Base-by-base conservation (phyloP, 208 protist species). In the Angomonas ambiguus region DNA sequence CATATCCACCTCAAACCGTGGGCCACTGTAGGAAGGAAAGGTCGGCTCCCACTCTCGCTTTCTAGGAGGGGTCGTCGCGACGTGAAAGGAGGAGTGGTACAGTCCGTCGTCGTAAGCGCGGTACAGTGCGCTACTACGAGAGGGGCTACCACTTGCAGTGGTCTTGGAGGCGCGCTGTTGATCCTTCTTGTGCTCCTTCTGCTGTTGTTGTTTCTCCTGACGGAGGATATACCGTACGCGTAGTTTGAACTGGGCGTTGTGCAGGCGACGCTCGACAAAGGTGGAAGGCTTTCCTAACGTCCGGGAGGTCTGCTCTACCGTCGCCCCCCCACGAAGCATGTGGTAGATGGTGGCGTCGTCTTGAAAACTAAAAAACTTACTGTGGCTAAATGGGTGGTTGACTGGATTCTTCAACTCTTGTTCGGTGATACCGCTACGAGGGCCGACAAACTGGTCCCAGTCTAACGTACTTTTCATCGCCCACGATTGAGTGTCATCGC, bases 311-410 rank as follows among this genome's bases (percentile, higher is more conserved):
- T 95, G 87, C 30, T 66, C 68, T 10, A 93, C 79, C 0, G 89
- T 91, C 1, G 89, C 89, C 22, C 89, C 89, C 13, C 85, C 80
- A 58, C 87, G 82, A n/a, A 95, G 81, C 89, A 92, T 92, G 55
- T 79, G 70, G 60, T 93, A 95, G 59, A 95, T 90, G 11, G 71
- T 67, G 20, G 77, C 67, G 63, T 95, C 89, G 2, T 95, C 89
- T 18, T 95, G 86, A 34, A 93, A 90, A 25, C 72, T 84, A 66
- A 92, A 95, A 73, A 92, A 93, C 67, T 80, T 85, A 71, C 82
- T 93, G 79, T 92, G 84, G 53, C 82, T 93, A 49, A 92, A 91
- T 0, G 89, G 89, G 81, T 95, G 89, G 69, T 95, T 93, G 2
- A 82, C 87, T 28, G 89, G 86, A 62, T 95, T 92, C 30, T 69